Conservation (phyloP, 2,329 filamentous ascomycete genomes). For the Tympanopsis confertula region DNA sequence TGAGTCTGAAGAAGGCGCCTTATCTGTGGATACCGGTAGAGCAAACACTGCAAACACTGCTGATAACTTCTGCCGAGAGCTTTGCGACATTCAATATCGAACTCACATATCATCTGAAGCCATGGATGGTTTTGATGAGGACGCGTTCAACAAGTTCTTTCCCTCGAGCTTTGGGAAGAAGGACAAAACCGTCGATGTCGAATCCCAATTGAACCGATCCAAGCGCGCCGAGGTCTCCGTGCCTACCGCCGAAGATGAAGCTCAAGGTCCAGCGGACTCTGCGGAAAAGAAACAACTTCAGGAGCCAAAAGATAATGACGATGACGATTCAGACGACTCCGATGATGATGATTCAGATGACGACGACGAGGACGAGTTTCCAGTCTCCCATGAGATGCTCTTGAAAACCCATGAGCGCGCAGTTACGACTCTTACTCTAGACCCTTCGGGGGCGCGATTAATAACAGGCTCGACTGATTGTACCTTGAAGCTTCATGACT, state of each 20-base stretch:
- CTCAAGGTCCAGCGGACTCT: background rate
- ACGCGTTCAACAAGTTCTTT: background rate
- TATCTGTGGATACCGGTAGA: no score
- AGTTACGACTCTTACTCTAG: conserved; percentile 49
- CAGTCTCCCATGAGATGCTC: conserved; percentile 53
- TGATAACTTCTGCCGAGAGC: no score
- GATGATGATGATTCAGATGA: conserved; percentile 47
- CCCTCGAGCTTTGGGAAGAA: background rate
- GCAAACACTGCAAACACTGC: conserved; percentile 1
- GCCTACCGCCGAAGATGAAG: background rate
- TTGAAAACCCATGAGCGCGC: conserved; percentile 56
- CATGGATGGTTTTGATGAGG: background rate
- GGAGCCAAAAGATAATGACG: conserved; percentile 5
- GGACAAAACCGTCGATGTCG: background rate
- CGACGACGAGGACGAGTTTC: conserved; percentile 26
- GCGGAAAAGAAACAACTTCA: background rate
- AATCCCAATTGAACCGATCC: background rate
- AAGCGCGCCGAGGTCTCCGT: background rate
- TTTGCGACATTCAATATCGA: no score
- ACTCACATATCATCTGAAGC: no score
- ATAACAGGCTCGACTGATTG: conserved; percentile 58
- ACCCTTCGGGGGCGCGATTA: conserved; percentile 49
- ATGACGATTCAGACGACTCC: conserved; percentile 33
- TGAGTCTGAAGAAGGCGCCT: no score
- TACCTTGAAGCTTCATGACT: conserved; percentile 55